Percentiles rank a stretch among this genome's conserved stretches.
phyloP scores from a whole-genome alignment of 805 yeast species.

The Lipomyces lipofer region DNA sequence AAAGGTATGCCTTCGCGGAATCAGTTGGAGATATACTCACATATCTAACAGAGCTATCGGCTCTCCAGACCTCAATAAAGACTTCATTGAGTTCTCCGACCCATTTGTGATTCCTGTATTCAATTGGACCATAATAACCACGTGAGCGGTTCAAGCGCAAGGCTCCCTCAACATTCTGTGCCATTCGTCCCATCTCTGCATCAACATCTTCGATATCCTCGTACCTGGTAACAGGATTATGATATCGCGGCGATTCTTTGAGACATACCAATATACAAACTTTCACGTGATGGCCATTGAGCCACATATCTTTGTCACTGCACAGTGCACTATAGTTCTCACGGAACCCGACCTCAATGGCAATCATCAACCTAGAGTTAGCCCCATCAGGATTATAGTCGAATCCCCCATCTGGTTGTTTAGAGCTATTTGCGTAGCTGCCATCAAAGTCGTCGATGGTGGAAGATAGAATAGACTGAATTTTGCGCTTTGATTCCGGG shows the following conservation, averaged over 20 bases:
- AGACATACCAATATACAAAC: background rate
- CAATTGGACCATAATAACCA: background rate
- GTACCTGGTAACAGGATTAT: background rate
- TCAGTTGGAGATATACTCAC: too few species aligned
- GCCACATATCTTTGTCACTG: background rate
- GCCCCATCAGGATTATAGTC: background rate
- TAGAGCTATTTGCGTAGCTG: background rate
- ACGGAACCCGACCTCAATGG: background rate
- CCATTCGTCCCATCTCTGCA: background rate
- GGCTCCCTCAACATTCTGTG: background rate
- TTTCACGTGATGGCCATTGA: background rate
- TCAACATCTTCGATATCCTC: background rate
- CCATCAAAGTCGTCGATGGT: background rate
- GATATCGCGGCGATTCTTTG: background rate
- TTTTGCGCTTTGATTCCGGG: background rate
- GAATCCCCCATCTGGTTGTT: background rate
- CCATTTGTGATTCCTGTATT: background rate
- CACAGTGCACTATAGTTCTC: background rate
- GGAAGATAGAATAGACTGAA: background rate
- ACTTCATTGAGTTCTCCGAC: background rate
- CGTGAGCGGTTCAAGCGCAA: background rate
- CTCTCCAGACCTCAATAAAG: background rate
- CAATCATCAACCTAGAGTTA: background rate
- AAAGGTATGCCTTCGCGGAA: too few species aligned
- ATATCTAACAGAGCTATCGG: too few species aligned